Evolutionary conservation across 179 eudicot genomes (phyloP).

Genomic region (Beta corolliflora): DNA sequence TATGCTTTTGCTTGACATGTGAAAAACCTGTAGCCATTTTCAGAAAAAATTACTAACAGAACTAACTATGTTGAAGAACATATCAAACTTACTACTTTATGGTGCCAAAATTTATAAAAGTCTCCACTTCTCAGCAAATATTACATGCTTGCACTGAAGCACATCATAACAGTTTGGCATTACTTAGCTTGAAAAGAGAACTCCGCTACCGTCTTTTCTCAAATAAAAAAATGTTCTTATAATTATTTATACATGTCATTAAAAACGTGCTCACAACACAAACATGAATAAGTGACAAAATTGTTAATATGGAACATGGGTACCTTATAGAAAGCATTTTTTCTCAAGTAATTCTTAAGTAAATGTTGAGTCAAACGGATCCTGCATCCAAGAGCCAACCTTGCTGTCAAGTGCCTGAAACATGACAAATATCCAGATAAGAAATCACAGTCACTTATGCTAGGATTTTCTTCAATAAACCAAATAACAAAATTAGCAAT

Average conservation of each 20-base stretch:
- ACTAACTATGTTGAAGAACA: neutral
- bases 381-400: constrained; percentile 94
- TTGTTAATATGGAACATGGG: neutral
- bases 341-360: constrained; percentile 74
- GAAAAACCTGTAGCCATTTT: constrained; percentile 56
- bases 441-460: neutral
- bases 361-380: constrained; percentile 90
- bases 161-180: neutral
- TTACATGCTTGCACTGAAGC: constrained; percentile 15
- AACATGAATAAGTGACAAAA: neutral
- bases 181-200: neutral
- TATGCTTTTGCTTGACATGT: constrained; percentile 68
- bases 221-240: no score
- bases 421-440: constrained; percentile 21
- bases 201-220: neutral
- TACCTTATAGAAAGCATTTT: constrained; percentile 96
- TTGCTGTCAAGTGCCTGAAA: constrained; percentile 80
- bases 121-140: neutral
- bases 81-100: neutral
- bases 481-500: neutral
- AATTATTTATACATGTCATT: no score
- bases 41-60: constrained; percentile 4
- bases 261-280: neutral
- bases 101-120: neutral
- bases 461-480: constrained; percentile 9